These are phyloP conservation scores for Ramichloridium luteum DNA, from an alignment of 2,329 filamentous ascomycete species.

Conservation along the genomic window DNA sequence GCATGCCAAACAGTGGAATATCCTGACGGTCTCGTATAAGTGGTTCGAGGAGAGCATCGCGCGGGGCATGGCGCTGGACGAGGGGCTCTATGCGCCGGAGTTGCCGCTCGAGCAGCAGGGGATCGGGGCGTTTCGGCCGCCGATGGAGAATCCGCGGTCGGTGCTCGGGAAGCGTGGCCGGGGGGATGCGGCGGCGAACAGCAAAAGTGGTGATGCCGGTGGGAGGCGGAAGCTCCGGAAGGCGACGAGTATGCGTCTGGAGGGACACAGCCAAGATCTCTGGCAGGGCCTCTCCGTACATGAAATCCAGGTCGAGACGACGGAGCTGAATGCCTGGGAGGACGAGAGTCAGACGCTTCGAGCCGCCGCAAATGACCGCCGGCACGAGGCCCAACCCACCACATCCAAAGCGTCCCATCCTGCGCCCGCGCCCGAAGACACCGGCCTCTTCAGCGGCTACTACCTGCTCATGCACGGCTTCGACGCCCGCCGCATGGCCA, in stretches of 20 bases:
- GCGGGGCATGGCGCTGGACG: constrained; percentile 83
- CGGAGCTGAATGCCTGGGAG: constrained; percentile 17
- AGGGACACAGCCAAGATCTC: constrained; percentile 66
- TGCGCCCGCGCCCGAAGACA: constrained; percentile 4
- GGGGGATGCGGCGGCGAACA: constrained; percentile 31
- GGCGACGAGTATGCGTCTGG: constrained; percentile 73
- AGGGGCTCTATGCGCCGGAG: constrained; percentile 68
- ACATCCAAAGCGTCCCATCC: background rate
- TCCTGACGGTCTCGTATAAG: constrained; percentile 65
- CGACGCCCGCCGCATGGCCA: constrained; percentile 10
- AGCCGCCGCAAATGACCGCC: constrained; percentile 2
- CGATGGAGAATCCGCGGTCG: constrained; percentile 31
- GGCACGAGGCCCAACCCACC: constrained; percentile 2
- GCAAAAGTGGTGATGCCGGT: constrained; percentile 7
- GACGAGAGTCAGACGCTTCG: constrained; percentile 11
- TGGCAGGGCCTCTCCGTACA: constrained; percentile 71
- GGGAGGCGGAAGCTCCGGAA: constrained; percentile 73
- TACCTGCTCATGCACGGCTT: constrained; percentile 21
- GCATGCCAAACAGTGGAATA: constrained; percentile 70
- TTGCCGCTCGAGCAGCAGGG: constrained; percentile 61
- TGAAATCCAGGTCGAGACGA: constrained; percentile 15
- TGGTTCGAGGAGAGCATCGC: constrained; percentile 78
- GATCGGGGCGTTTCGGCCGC: constrained; percentile 48
- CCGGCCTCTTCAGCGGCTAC: constrained; percentile 21
- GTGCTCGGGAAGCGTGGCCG: constrained; percentile 47